Conservation (phyloP, 2,329 filamentous ascomycete genomes). For the Cladosporium colombiae region DNA sequence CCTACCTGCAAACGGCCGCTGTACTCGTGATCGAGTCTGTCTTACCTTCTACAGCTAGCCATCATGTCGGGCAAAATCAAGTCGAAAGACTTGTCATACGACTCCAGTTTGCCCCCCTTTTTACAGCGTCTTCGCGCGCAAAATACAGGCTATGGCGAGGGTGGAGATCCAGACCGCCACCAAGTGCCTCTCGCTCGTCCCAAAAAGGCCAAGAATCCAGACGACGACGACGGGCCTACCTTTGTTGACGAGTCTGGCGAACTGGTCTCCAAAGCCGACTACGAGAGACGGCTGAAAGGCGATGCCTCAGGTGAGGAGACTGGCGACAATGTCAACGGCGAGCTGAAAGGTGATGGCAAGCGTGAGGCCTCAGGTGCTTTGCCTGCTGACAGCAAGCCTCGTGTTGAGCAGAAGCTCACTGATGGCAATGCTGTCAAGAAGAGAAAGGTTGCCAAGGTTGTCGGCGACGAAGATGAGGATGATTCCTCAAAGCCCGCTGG, state of each 20-base stretch:
- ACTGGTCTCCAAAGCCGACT: conserved; percentile 55
- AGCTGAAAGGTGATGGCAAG: conserved; percentile 25
- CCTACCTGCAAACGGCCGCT: neutral
- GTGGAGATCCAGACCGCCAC: conserved; percentile 42
- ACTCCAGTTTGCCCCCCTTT: conserved; percentile 53
- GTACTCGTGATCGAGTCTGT: neutral
- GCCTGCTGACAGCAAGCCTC: conserved; percentile 21
- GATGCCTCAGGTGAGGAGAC: conserved; percentile 19
- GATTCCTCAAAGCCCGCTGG: conserved; percentile 20
- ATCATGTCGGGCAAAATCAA: conserved; percentile 53
- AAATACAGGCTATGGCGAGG: conserved; percentile 51
- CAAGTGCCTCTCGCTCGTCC: conserved; percentile 48
- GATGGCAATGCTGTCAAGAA: conserved; percentile 37
- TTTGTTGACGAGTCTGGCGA: conserved; percentile 73
- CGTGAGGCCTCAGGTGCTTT: conserved; percentile 31
- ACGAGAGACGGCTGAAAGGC: conserved; percentile 44
- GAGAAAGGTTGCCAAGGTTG: conserved; percentile 39
- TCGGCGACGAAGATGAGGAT: conserved; percentile 34
- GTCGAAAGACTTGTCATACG: conserved; percentile 68
- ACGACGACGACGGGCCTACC: conserved; percentile 75
- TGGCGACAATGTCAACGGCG: conserved; percentile 27
- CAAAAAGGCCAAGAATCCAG: conserved; percentile 59
- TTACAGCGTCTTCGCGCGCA: conserved; percentile 52
- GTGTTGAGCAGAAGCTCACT: conserved; percentile 26
- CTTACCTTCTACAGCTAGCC: neutral